Percentiles rank a stretch among this genome's conserved stretches.
Evolutionary conservation across 2,329 filamentous ascomycete species (phyloP).

Genomic region (Truncatella angustata): DNA sequence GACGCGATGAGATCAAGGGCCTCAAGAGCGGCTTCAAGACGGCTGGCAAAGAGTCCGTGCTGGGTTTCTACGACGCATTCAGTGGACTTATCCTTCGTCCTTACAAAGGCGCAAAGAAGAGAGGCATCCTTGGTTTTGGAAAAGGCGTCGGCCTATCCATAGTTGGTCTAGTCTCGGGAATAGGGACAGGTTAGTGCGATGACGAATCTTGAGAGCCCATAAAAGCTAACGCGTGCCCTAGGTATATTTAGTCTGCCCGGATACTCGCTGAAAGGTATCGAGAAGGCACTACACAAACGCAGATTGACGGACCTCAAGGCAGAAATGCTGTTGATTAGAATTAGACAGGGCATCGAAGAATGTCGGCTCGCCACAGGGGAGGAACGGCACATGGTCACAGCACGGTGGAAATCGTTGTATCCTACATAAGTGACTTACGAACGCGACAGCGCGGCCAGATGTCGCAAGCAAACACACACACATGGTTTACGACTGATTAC

Average conservation of each 20-base stretch:
- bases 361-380: neutral
- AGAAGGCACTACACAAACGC: neutral
- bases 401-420: neutral
- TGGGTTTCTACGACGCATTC: conserved; percentile 77
- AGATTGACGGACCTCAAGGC: conserved; percentile 3
- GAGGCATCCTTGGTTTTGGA: conserved; percentile 61
- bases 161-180: conserved; percentile 77
- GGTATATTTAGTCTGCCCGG: conserved; percentile 2
- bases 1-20: conserved; percentile 75
- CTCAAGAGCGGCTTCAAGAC: conserved; percentile 73
- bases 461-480: no score
- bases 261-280: conserved; percentile 4
- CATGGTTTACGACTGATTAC: no score
- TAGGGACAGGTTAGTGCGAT: conserved; percentile 63
- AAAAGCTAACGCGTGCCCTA: neutral
- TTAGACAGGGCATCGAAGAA: neutral
- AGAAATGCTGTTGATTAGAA: neutral
- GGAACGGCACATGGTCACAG: neutral
- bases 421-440: neutral
- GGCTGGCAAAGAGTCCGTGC: conserved; percentile 74
- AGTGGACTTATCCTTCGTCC: conserved; percentile 80
- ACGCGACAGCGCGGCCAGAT: no score
- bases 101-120: conserved; percentile 63
- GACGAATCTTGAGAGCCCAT: neutral
- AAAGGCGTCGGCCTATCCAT: conserved; percentile 83